A percentile compares a stretch with the other conserved stretches of the same genome.
Conservation (phyloP, 768 basidiomycete species). For the Phaffia australis region DNA sequence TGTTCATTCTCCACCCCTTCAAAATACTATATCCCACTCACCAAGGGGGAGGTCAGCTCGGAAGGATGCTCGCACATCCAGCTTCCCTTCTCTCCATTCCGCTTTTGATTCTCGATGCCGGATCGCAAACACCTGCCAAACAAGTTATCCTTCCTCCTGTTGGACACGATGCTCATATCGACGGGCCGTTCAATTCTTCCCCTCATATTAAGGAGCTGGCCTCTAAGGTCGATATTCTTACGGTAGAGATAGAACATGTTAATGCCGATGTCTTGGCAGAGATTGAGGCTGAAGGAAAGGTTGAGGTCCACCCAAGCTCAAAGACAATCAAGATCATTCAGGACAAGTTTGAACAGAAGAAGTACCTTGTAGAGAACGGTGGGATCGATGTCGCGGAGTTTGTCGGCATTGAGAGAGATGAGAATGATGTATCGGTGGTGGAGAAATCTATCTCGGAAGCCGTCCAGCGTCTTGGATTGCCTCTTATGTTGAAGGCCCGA, state of each 20-base stretch:
- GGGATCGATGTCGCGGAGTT: conserved; percentile 53
- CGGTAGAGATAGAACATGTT: conserved; percentile 96
- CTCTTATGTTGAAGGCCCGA: conserved; percentile 91
- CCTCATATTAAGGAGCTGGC: conserved; percentile 70
- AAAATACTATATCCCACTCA: not conserved
- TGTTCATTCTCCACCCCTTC: not conserved
- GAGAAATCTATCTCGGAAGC: conserved; percentile 44
- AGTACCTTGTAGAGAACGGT: conserved; percentile 46
- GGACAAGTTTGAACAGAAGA: conserved; percentile 58
- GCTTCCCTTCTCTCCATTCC: conserved; percentile 78
- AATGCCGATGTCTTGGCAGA: conserved; percentile 58
- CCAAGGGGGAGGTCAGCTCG: conserved; percentile 88
- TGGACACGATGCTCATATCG: conserved; percentile 50
- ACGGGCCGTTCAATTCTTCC: conserved; percentile 78
- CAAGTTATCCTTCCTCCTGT: conserved; percentile 57
- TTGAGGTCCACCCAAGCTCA: conserved; percentile 65
- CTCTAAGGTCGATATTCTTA: conserved; percentile 67
- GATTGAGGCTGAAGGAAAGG: conserved; percentile 36
- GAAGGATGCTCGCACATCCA: conserved; percentile 87
- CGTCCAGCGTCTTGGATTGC: conserved; percentile 54
- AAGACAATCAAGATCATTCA: conserved; percentile 76
- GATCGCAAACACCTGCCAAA: conserved; percentile 74
- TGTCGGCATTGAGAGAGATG: conserved; percentile 41
- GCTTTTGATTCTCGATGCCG: conserved; percentile 72
- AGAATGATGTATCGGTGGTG: conserved; percentile 44